Evolutionary conservation across 2,329 filamentous ascomycete species (phyloP), one percentile per base, ranked within the genome.

Genomic region (Penicillium sp.): DNA sequence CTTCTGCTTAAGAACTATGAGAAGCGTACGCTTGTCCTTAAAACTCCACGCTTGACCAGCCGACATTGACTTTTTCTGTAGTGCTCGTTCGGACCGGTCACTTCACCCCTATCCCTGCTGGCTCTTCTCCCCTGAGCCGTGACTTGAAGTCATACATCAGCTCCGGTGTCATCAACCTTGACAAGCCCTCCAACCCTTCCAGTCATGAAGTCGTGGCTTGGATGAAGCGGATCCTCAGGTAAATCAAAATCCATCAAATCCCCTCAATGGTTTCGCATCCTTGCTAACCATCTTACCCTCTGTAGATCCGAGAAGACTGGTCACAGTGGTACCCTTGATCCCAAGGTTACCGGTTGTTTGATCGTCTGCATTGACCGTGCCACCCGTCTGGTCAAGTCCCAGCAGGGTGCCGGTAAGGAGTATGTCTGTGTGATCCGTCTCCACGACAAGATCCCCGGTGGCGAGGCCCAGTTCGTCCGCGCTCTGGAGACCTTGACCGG

Each of bases 141-240:
- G 93, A 97, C 76, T 84, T 99, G 73, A 97, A 97, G 83, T 92
- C 90, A 64, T 99, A 97, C 81, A 87, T 99, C 75, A 93, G 90
- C 76, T 96, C 91, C 63, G 94, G 94, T 79, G 93, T 99, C 58
- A 97, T 99, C 80, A 99, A 99, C 81, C 87, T 97, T 68, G 91
- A 95, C 81, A 96, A 96, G 82, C 94, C 93, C 57, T 95, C 92
- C 52, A 99, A 99, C 82, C 93, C 93, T 53, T 97, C 92, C 66
- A 94, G 89, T 72, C 94, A 99, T 84, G 94, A 99, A 83, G 94
- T 99, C 65, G 94, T 99, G 72, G 93, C 94, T 66, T 99, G 94
- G 94, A 90, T 97, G 69, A 99, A 99, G 88, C 88, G 93, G 70
- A 97, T 97, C 71, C 84, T 99, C 55, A 88, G 89, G 89, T 92